Percentiles rank a stretch among this genome's conserved stretches.
Conservation (phyloP, 139 green algal species). For the Ettlia oleoabundans region DNA sequence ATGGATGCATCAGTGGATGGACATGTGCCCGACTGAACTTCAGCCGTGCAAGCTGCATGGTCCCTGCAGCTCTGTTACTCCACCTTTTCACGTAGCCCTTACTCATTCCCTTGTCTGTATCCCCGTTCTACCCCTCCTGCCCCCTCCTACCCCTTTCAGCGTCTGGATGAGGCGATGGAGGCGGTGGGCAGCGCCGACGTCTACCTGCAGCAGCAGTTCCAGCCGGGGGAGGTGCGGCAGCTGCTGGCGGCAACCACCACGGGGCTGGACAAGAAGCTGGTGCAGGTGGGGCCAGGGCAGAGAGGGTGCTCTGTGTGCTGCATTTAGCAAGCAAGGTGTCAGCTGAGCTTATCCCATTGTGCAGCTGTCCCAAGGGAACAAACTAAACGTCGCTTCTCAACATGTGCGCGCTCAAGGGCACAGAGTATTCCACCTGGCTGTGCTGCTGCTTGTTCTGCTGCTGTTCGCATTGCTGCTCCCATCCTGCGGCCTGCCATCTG, state of each 20-base stretch:
- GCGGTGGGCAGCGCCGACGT: conserved; percentile 44
- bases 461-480: too few relatives aligned
- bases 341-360: background rate
- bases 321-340: background rate
- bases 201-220: conserved; percentile 50
- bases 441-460: too few relatives aligned
- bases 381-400: background rate
- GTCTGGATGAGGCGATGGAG: conserved; percentile 17
- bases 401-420: background rate
- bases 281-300: background rate
- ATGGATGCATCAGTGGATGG: too few relatives aligned
- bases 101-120: background rate
- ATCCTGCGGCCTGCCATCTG: background rate
- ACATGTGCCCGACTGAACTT: too few relatives aligned
- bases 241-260: conserved; percentile 34
- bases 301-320: background rate
- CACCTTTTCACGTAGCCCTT: background rate
- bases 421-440: too few relatives aligned
- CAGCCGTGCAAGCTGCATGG: too few relatives aligned
- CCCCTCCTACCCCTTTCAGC: background rate
- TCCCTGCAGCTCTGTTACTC: too few relatives aligned
- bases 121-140: background rate
- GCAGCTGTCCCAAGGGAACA: background rate
- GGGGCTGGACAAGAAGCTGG: conserved; percentile 47
- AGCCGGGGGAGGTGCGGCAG: conserved; percentile 33